Conservation (phyloP, 345 rosid genomes). For the Lepidium sativum region DNA sequence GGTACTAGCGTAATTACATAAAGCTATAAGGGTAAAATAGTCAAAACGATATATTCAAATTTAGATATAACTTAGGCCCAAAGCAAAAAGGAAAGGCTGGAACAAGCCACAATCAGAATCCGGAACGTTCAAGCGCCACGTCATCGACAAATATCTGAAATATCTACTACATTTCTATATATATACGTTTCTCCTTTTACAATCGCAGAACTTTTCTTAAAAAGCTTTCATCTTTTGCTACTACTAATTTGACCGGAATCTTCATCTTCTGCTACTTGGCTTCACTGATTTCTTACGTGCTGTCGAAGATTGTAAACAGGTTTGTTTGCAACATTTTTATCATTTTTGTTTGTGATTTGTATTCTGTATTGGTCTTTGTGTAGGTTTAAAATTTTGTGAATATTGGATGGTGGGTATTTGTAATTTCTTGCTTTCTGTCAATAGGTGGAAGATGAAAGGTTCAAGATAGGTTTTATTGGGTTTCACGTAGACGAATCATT, state of each 20-base stretch:
- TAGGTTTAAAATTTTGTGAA: background rate
- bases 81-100: constrained; percentile 17
- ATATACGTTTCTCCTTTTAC: constrained; percentile 1
- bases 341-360: background rate
- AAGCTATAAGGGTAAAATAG: background rate
- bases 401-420: background rate
- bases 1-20: background rate
- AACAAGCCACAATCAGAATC: constrained; percentile 14
- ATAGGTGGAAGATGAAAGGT: background rate
- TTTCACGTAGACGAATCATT: background rate
- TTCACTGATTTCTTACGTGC: constrained; percentile 18
- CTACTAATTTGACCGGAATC: background rate
- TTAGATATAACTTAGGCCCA: constrained; percentile 18
- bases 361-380: background rate
- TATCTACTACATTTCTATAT: constrained; percentile 29
- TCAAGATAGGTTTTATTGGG: background rate
- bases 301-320: constrained; percentile 32
- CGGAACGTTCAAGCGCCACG: constrained; percentile 28
- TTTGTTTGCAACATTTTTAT: constrained; percentile 9
- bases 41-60: background rate
- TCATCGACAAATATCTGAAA: constrained; percentile 30
- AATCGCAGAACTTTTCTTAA: fast-evolving
- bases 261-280: background rate
- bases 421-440: background rate
- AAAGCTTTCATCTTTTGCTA: background rate